These are phyloP conservation scores for Pseudozyma hubeiensis DNA, from an alignment of 1,284 basidiomycete genomes.

Conservation along the genomic window DNA sequence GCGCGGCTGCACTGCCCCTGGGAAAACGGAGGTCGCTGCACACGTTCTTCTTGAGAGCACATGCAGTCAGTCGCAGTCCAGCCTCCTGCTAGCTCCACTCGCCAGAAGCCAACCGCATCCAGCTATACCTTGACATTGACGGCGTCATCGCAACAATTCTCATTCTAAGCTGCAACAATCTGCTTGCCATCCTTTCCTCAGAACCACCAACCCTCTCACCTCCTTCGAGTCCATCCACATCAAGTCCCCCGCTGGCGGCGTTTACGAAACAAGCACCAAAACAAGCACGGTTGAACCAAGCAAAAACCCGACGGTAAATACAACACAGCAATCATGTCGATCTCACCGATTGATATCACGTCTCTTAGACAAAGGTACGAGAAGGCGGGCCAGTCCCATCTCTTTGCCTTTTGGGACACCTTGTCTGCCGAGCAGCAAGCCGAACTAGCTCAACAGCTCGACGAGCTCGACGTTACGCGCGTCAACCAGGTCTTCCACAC, in stretches of 20 bases:
- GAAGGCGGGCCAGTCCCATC: slow-evolving; percentile 85
- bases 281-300: slow-evolving; percentile 1
- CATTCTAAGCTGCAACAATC: not conserved
- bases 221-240: not conserved
- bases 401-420: slow-evolving; percentile 86
- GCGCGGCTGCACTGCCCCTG: slow-evolving; percentile 11
- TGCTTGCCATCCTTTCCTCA: slow-evolving; percentile 2
- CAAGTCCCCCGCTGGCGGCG: slow-evolving; percentile 11
- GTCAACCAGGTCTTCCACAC: slow-evolving; percentile 88
- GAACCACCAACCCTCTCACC: slow-evolving; percentile 3
- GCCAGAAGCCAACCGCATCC: slow-evolving; percentile 3
- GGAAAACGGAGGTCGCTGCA: not conserved
- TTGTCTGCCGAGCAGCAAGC: slow-evolving; percentile 78
- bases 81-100: not conserved
- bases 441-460: slow-evolving; percentile 79
- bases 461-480: slow-evolving; percentile 84
- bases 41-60: slow-evolving; percentile 33
- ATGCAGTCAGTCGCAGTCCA: not conserved
- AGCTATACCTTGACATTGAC: slow-evolving; percentile 1
- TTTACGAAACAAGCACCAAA: not conserved
- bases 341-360: slow-evolving; percentile 34
- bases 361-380: slow-evolving; percentile 68
- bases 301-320: not conserved
- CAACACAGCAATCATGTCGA: slow-evolving; percentile 18
- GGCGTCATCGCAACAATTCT: not conserved